phyloP scores from a whole-genome alignment of 805 yeast species.

The Ogataea paraovalis region DNA sequence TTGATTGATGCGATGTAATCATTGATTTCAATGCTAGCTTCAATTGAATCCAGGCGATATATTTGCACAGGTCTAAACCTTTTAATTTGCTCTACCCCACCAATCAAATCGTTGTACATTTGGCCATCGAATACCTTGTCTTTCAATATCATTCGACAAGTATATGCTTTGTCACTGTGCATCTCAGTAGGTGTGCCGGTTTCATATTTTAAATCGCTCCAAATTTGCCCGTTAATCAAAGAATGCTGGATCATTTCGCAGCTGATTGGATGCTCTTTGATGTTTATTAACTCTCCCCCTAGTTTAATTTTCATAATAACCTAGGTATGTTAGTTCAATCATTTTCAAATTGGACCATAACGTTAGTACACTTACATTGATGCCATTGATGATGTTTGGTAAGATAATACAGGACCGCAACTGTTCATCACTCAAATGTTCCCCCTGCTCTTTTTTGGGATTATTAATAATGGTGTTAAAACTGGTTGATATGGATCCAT shows the following conservation, averaged over 20 bases:
- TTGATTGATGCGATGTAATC: constrained; percentile 4
- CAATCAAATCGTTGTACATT: constrained; percentile 13
- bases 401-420: neutral
- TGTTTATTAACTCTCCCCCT: constrained; percentile 7
- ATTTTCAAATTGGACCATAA: neutral
- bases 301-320: constrained; percentile 7
- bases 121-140: constrained; percentile 11
- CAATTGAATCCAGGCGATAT: constrained; percentile 7
- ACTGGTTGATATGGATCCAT: neutral
- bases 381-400: neutral
- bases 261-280: constrained; percentile 9
- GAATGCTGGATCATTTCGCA: constrained; percentile 20
- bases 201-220: constrained; percentile 12
- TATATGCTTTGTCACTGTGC: neutral
- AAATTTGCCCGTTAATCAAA: constrained; percentile 11
- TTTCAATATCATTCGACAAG: constrained; percentile 10
- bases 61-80: constrained; percentile 8
- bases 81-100: constrained; percentile 9
- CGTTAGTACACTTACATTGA: neutral
- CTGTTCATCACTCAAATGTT: neutral
- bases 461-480: neutral
- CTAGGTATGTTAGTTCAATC: neutral
- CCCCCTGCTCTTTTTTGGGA: neutral
- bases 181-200: neutral
- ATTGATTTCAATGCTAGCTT: constrained; percentile 5